phyloP scores from a whole-genome alignment of 306 rosid species.

The Cyamopsis tetragonoloba region DNA sequence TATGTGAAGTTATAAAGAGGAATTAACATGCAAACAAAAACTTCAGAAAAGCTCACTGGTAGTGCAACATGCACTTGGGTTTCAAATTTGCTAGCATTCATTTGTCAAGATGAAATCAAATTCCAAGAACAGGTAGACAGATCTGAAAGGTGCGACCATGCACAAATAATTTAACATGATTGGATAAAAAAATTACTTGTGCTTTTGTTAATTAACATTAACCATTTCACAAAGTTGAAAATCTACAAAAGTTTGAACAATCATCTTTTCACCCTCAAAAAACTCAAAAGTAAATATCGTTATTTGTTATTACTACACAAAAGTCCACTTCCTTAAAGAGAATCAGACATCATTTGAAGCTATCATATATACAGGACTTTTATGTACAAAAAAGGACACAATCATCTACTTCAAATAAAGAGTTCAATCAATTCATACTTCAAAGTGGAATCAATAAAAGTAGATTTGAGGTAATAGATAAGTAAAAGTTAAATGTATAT shows the following conservation, averaged over 20 bases:
- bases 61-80: neutral
- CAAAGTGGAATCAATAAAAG: neutral
- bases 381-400: neutral
- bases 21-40: neutral
- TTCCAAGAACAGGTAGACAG: neutral
- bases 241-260: neutral
- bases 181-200: conserved; percentile 1
- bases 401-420: neutral
- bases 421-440: neutral
- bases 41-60: neutral
- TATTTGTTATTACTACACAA: neutral
- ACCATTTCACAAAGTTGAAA: neutral
- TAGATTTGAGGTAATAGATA: conserved; percentile 16
- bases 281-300: neutral
- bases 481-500: conserved; percentile 12
- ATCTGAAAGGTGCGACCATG: conserved; percentile 1
- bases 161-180: neutral
- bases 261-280: neutral
- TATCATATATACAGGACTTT: neutral
- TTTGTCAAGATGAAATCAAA: conserved; percentile 13
- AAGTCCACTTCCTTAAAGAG: neutral
- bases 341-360: neutral
- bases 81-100: neutral
- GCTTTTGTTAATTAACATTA: conserved; percentile 2
- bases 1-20: conserved; percentile 12